These are phyloP conservation scores for Mucor circinelloides DNA, from an alignment of 371 early-diverging fungal genomes.

Conservation along the genomic window DNA sequence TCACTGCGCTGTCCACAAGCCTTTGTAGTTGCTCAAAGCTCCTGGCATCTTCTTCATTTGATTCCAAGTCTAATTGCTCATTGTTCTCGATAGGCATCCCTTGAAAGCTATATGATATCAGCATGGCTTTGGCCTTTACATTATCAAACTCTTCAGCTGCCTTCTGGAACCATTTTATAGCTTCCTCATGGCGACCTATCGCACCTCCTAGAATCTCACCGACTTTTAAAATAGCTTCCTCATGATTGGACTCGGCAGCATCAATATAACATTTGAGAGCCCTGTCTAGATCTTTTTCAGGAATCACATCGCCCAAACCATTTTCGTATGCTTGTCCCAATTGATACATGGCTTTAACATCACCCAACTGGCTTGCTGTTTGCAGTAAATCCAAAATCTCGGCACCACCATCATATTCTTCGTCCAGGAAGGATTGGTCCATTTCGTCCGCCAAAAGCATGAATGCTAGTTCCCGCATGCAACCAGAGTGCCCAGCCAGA, in stretches of 20 bases:
- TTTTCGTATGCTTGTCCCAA: constrained; percentile 10
- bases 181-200: constrained; percentile 7
- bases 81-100: neutral
- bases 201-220: constrained; percentile 9
- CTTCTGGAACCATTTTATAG: constrained; percentile 19
- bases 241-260: constrained; percentile 8
- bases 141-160: neutral
- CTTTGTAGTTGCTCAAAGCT: neutral
- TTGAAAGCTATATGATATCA: constrained; percentile 18
- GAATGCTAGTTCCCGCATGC: constrained; percentile 28
- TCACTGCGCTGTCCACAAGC: neutral
- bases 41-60: neutral
- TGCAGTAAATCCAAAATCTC: constrained; percentile 7
- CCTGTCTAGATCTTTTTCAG: neutral
- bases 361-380: constrained; percentile 3
- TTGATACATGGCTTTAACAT: constrained; percentile 17
- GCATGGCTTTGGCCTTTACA: constrained; percentile 15
- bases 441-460: constrained; percentile 9
- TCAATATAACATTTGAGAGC: constrained; percentile 10
- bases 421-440: neutral
- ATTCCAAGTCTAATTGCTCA: neutral
- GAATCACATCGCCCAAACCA: constrained; percentile 6
- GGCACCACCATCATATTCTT: neutral
- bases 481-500: constrained; percentile 13
- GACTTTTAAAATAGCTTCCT: constrained; percentile 10